Conservation (phyloP, 345 rosid species). For the Gossypium arboreum region DNA sequence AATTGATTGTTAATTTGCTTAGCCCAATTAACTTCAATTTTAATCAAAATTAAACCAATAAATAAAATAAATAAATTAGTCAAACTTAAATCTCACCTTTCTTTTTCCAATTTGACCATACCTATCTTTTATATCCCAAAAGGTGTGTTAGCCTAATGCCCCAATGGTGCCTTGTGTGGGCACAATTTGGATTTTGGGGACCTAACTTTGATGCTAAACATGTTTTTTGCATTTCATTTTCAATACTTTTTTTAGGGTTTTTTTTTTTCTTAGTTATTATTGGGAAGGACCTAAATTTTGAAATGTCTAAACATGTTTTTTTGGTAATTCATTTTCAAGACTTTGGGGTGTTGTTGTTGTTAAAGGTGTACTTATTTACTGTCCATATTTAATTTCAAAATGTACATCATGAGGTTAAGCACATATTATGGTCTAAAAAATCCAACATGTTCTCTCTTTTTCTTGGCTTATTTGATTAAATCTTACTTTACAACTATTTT, state of each 20-base stretch:
- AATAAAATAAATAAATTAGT: background rate
- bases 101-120: slow-evolving; percentile 5
- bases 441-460: background rate
- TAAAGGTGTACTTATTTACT: background rate
- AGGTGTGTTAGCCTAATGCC: background rate
- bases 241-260: background rate
- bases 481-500: background rate
- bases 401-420: background rate
- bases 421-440: background rate
- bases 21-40: background rate
- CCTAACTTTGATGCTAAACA: slow-evolving; percentile 20
- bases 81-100: background rate
- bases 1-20: background rate
- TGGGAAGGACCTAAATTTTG: slow-evolving; percentile 3
- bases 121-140: background rate
- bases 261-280: background rate
- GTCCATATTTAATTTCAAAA: background rate
- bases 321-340: slow-evolving; percentile 16
- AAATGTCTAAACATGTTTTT: slow-evolving; percentile 4
- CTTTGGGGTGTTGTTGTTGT: background rate
- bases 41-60: background rate
- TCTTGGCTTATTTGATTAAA: background rate
- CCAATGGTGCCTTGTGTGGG: slow-evolving; percentile 9
- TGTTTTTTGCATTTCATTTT: slow-evolving; percentile 15
- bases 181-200: background rate